These are phyloP conservation scores for Teratosphaeria destructans DNA, from an alignment of 2,329 filamentous ascomycete genomes.

Conservation along the genomic window DNA sequence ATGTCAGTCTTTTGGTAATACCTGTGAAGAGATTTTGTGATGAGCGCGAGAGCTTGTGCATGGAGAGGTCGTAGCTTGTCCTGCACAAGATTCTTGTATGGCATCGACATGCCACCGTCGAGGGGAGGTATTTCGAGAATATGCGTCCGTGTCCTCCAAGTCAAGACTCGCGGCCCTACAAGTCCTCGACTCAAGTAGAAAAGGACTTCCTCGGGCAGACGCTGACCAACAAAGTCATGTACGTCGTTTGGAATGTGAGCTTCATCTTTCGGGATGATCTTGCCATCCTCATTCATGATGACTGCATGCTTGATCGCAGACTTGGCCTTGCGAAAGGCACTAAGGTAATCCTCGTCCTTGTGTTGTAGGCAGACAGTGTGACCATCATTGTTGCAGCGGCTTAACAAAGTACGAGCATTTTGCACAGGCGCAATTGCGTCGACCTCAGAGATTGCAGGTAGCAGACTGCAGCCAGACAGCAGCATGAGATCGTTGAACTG, in stretches of 20 bases:
- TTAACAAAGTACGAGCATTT: constrained; percentile 69
- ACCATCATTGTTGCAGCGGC: constrained; percentile 55
- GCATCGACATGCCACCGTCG: constrained; percentile 67
- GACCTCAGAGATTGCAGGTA: constrained; percentile 56
- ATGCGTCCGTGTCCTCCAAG: constrained; percentile 71
- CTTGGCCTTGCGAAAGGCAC: constrained; percentile 76
- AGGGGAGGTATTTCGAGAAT: constrained; percentile 72
- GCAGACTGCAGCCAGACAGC: constrained; percentile 60
- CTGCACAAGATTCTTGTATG: constrained; percentile 72
- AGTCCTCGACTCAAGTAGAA: constrained; percentile 80
- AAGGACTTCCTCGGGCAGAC: constrained; percentile 80
- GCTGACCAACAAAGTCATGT: constrained; percentile 81
- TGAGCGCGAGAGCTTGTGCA: constrained; percentile 64
- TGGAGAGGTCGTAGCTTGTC: constrained; percentile 63
- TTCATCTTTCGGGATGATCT: constrained; percentile 62
- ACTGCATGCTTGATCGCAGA: constrained; percentile 83
- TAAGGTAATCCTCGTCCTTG: constrained; percentile 73
- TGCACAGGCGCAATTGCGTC: constrained; percentile 51
- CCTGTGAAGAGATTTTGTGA: constrained; percentile 70
- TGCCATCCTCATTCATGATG: constrained; percentile 66
- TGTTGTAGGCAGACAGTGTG: constrained; percentile 58
- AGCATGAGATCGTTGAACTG: constrained; percentile 59
- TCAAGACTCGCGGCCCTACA: constrained; percentile 67
- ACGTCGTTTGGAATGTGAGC: constrained; percentile 71
- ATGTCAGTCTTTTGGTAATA: constrained; percentile 76